Base-by-base conservation (phyloP, 441 rosid genomes). In the Brassica hybrid region DNA sequence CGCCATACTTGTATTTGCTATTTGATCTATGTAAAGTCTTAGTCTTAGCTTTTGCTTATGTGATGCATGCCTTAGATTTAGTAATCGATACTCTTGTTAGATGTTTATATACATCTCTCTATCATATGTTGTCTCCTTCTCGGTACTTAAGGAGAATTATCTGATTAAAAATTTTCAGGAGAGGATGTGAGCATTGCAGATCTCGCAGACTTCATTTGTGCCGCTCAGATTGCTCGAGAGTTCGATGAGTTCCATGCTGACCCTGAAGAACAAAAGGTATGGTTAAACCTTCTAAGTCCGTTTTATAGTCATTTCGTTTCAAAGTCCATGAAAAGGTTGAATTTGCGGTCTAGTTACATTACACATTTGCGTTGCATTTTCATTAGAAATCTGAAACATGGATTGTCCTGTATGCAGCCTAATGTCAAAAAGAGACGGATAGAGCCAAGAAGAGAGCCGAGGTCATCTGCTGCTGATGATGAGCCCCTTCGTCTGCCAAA, bases 151-250 rank as follows among this genome's bases (percentile, higher is more conserved):
- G 65, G 27, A 25, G 38, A 10, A 32, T 52, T 60, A 7, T 30
- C 19, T 41, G 62, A 71, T 18, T 18, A 13, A 75, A 74, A 52
- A n/a, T n/a, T 82, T 85, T 78, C 88, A 95, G 98, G 98, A 67
- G 81, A 85, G 6, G 76, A 85, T 48, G 88, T 93, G 71, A 74
- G 91, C 19, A 68, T 89, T 23, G 82, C 76, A 2, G 97, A 87
- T 75, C 79, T 95, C 76, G 83, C 90, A 3, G 97, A 92, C 83
- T 96, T 90, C 79, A 89, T 95, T 16, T 83, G 81, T 83, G 97
- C 96, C 65, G 94, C 97, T 83, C 92, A 86, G 76, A 80, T 88
- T 83, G 87, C 95, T 38, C 87, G 85, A 80, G 87, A 73, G 74
- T 88, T 79, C 30, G 89, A 83, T 77, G 90, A 83, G 62, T 83